Percentiles rank a stretch among this genome's conserved stretches.
Conservation (phyloP, 2,329 filamentous ascomycete genomes). For the Sphaerostilbella broomeana region DNA sequence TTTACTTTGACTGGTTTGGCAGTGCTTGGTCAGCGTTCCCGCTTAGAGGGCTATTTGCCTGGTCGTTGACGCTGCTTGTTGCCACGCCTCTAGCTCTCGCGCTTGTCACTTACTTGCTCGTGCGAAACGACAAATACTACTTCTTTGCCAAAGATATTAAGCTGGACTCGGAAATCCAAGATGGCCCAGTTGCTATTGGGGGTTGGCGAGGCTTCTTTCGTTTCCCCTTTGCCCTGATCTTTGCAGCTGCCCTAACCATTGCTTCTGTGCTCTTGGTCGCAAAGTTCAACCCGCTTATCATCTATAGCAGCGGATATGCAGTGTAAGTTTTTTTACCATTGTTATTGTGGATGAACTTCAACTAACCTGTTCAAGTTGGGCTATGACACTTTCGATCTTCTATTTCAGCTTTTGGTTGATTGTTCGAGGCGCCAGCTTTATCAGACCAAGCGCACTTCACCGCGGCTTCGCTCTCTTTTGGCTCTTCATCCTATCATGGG, state of each 20-base stretch:
- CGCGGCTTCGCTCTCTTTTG: slow-evolving; percentile 75
- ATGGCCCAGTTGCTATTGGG: slow-evolving; percentile 57
- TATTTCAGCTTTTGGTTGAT: slow-evolving; percentile 78
- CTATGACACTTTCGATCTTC: slow-evolving; percentile 77
- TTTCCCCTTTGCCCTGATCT: slow-evolving; percentile 67
- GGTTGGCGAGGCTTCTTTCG: slow-evolving; percentile 80
- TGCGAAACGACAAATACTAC: slow-evolving; percentile 76
- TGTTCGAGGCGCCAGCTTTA: slow-evolving; percentile 68
- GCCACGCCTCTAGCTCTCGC: slow-evolving; percentile 69
- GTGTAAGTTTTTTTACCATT: slow-evolving; percentile 41
- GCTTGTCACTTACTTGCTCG: slow-evolving; percentile 60
- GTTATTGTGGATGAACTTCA: neutral
- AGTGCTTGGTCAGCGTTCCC: slow-evolving; percentile 69
- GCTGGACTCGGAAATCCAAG: slow-evolving; percentile 50
- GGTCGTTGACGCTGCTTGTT: slow-evolving; percentile 77
- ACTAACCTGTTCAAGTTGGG: slow-evolving; percentile 49
- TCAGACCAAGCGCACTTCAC: slow-evolving; percentile 79
- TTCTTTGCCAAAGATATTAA: slow-evolving; percentile 61
- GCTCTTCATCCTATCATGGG: slow-evolving; percentile 73
- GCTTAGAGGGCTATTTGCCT: slow-evolving; percentile 77
- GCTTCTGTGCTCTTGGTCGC: slow-evolving; percentile 67
- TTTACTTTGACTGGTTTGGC: slow-evolving; percentile 95
- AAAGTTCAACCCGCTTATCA: slow-evolving; percentile 81
- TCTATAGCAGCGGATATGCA: slow-evolving; percentile 83
- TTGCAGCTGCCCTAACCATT: slow-evolving; percentile 62